These are phyloP conservation scores for Magnolia changhungtana DNA, from an alignment of 164 flowering plant species.

Conservation along the genomic window DNA sequence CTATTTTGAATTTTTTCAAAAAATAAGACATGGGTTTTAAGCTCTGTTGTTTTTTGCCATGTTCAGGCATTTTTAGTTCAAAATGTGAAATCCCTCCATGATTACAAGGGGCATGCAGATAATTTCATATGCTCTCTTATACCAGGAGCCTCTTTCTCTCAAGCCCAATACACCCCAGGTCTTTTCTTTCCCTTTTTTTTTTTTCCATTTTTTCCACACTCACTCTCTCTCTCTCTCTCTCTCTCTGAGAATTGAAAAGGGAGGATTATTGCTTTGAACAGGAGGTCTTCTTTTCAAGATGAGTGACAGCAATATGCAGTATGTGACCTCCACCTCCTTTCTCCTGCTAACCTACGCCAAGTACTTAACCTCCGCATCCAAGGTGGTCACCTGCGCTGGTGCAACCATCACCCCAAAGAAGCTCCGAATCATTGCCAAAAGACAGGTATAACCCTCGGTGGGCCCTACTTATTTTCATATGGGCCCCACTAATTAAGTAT, in stretches of 20 bases:
- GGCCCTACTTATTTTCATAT: not conserved
- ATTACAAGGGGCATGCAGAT: slow-evolving; percentile 85
- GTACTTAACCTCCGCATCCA: slow-evolving; percentile 55
- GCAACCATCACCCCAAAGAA: slow-evolving; percentile 43
- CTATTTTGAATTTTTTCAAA: too few relatives aligned
- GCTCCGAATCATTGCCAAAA: slow-evolving; percentile 61
- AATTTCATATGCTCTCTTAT: slow-evolving; percentile 72
- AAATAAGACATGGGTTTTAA: not conserved
- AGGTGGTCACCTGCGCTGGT: slow-evolving; percentile 61
- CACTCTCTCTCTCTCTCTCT: not conserved
- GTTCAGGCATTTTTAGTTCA: slow-evolving; percentile 79
- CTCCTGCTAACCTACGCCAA: slow-evolving; percentile 74
- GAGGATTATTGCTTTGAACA: slow-evolving; percentile 12
- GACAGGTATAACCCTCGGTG: slow-evolving; percentile 39
- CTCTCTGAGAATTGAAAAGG: not conserved
- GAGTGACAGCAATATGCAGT: slow-evolving; percentile 78
- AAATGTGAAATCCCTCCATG: slow-evolving; percentile 62
- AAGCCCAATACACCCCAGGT: slow-evolving; percentile 79
- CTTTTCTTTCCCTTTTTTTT: slow-evolving; percentile 6
- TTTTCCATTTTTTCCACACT: too few relatives aligned
- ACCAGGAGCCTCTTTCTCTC: slow-evolving; percentile 60
- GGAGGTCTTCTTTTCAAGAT: slow-evolving; percentile 73
- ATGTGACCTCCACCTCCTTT: slow-evolving; percentile 79
- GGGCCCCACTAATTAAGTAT: too few relatives aligned
- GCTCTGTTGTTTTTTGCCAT: not conserved